phyloP scores from a whole-genome alignment of 2,329 filamentous ascomycete genomes.

The Colletotrichum sp. region DNA sequence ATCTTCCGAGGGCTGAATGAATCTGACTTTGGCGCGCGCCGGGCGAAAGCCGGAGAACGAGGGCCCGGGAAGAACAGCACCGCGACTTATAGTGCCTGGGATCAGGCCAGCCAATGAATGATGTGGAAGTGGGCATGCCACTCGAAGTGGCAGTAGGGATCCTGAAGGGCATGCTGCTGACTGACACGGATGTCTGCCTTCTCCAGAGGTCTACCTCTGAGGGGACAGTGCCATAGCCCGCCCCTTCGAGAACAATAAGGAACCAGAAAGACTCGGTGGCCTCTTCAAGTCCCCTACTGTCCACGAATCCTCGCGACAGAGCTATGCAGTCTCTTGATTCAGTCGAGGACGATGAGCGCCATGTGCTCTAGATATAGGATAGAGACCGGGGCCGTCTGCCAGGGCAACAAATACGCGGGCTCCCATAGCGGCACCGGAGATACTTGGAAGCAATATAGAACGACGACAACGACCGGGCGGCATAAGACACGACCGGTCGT shows the following conservation, averaged over 20 bases:
- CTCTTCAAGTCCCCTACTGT: not conserved
- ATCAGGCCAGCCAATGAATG: not conserved
- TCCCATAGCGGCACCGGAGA: not conserved
- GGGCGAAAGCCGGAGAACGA: not conserved
- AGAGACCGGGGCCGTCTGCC: not conserved
- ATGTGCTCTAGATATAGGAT: not conserved
- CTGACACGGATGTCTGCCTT: not conserved
- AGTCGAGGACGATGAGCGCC: not conserved
- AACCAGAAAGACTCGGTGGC: not conserved
- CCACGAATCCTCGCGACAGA: not conserved
- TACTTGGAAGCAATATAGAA: not conserved
- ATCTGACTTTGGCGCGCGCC: accelerated
- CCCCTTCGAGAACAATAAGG: not conserved
- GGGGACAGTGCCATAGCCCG: not conserved
- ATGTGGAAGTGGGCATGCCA: not conserved
- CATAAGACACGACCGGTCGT: too few species aligned
- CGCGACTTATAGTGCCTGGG: not conserved
- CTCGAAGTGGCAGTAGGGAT: too few species aligned
- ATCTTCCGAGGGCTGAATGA: not conserved
- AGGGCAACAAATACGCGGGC: not conserved
- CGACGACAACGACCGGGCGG: too few species aligned
- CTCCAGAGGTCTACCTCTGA: not conserved
- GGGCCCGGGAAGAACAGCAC: not conserved
- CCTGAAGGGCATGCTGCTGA: not conserved
- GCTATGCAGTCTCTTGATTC: not conserved